phyloP scores from a whole-genome alignment of 2,329 filamentous ascomycete species.

The Dothidotthia symphoricarpi region DNA sequence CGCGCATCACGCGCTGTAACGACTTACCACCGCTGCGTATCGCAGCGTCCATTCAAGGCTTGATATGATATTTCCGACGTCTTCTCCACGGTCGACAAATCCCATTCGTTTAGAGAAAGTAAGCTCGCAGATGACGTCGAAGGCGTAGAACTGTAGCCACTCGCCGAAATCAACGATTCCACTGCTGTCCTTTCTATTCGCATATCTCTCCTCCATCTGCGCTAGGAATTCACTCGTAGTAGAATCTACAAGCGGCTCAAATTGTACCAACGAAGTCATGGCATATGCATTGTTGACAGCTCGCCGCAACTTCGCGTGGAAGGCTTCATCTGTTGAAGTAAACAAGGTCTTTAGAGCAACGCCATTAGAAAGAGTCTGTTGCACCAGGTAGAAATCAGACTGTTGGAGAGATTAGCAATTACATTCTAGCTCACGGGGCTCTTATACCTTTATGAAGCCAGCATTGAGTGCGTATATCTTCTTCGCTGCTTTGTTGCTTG shows the following conservation, averaged over 20 bases:
- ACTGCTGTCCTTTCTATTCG: conserved; percentile 1
- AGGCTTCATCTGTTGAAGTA: conserved; percentile 42
- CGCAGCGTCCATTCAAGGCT: conserved; percentile 9
- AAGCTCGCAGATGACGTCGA: conserved; percentile 41
- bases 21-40: conserved; percentile 12
- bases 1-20: too few species aligned
- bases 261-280: conserved; percentile 39
- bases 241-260: conserved; percentile 24
- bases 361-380: conserved; percentile 24
- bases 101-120: conserved; percentile 20
- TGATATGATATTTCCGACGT: conserved; percentile 12
- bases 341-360: conserved; percentile 28
- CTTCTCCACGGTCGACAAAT: conserved; percentile 16
- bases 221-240: conserved; percentile 21
- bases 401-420: not conserved
- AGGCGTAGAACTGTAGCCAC: conserved; percentile 41
- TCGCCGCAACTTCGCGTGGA: conserved; percentile 36
- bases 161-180: conserved; percentile 17
- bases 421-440: not conserved
- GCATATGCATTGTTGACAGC: conserved; percentile 43
- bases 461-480: conserved; percentile 13
- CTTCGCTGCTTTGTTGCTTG: conserved; percentile 57
- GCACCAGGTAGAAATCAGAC: conserved; percentile 32
- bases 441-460: conserved; percentile 14
- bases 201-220: conserved; percentile 9